Evolutionary conservation across 768 basidiomycete species (phyloP), one percentile per base, ranked within the genome.

Genomic region (Amanita brunnescens): DNA sequence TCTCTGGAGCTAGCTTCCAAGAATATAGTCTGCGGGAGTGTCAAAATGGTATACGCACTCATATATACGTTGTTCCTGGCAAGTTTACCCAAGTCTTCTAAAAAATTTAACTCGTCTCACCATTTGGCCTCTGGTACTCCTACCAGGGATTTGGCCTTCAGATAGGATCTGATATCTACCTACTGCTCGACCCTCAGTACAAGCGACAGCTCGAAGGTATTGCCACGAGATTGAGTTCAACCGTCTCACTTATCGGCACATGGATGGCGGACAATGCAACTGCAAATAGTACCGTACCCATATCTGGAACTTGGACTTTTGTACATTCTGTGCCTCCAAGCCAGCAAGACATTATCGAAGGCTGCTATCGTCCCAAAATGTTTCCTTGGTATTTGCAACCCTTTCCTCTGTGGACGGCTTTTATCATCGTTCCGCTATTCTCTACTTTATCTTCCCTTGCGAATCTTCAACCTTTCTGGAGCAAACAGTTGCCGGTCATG

Each of bases 11-110:
- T 91, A 50, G 88, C 87, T 1, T 90, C 88, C 1, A 89, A 87
- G 64, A 91, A 91, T 55, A 88, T 91, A 24, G 78, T 89, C 2
- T 85, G 82, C 52, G 89, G 88, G 32, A 85, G 85, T 54, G 87
- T 90, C 54, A 87, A 87, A 65, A 86, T 91, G 83, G 87, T 91
- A 14, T 90, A 88, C 54, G 86, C 89, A n/a, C 72, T 91, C 54
- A 88, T 91, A 29, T 91, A 90, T 58, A 89, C 89, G 0, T 69
- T 91, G 6, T 91, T 90, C 62, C 65, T 91, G 61, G 78, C 78
- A 55, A 53, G 61, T 20, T 13, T 5, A 29, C 21, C 40, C 30
- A 29, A 10, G 23, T 34, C 33, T 7, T 20, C 7, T 26, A n/a
- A n/a, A n/a, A n/a, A n/a, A n/a, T n/a, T n/a, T n/a, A n/a, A 16